Evolutionary conservation across 1,284 basidiomycete species (phyloP).

Genomic region (Cystobasidium sp.): DNA sequence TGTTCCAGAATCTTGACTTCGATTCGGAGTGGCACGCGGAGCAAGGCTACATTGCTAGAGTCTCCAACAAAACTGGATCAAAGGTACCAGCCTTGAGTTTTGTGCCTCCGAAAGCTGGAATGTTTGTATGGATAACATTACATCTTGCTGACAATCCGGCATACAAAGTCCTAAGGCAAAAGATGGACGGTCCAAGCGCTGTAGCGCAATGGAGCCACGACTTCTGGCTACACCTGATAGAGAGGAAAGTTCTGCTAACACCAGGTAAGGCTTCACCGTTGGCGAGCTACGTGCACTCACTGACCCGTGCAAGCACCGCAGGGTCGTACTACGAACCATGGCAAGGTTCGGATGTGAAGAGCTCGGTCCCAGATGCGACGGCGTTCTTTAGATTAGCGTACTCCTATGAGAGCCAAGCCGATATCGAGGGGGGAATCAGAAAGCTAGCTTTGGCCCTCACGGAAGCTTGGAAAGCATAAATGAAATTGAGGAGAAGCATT

Average conservation of each 20-base stretch:
- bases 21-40: slow-evolving; percentile 1
- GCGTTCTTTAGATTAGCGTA: slow-evolving; percentile 29
- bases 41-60: background rate
- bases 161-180: background rate
- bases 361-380: background rate
- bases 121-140: slow-evolving; percentile 48
- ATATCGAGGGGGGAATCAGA: slow-evolving; percentile 2
- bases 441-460: slow-evolving; percentile 10
- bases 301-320: background rate
- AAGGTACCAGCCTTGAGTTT: slow-evolving; percentile 16
- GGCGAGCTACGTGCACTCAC: background rate
- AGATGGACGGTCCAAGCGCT: background rate
- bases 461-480: slow-evolving; percentile 8
- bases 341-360: slow-evolving; percentile 8
- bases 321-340: slow-evolving; percentile 33
- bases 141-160: background rate
- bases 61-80: background rate
- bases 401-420: slow-evolving; percentile 22
- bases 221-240: slow-evolving; percentile 24
- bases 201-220: slow-evolving; percentile 8
- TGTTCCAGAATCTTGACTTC: slow-evolving; percentile 11
- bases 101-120: slow-evolving; percentile 51
- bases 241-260: slow-evolving; percentile 28
- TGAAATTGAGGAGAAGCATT: background rate
- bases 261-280: background rate